A percentile compares a stretch with the other conserved stretches of the same genome.
Conservation (phyloP, 441 rosid genomes). For the Sinapis alba region DNA sequence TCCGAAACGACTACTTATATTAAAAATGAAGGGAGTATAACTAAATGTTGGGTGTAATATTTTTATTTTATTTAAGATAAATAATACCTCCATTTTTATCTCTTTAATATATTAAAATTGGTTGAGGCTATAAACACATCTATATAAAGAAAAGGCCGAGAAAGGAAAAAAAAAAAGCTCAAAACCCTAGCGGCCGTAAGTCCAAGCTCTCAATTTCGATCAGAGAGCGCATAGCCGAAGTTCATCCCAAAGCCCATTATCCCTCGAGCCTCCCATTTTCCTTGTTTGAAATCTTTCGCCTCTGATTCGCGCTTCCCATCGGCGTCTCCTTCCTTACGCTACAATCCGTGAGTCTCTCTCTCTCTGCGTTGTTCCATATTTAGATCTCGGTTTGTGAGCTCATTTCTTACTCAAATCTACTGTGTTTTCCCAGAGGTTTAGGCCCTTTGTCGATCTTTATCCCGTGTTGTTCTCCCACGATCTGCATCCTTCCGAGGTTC, state of each 20-base stretch:
- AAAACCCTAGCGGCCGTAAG: slow-evolving; percentile 40
- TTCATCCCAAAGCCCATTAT: slow-evolving; percentile 35
- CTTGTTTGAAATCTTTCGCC: neutral
- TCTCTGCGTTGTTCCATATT: neutral
- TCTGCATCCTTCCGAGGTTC: neutral
- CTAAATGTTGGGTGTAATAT: too few relatives aligned
- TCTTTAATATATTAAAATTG: neutral
- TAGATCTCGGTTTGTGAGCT: neutral
- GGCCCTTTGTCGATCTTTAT: slow-evolving; percentile 4
- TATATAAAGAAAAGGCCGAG: slow-evolving; percentile 27
- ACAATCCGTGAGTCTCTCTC: neutral
- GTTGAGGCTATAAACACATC: neutral
- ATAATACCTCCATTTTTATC: too few relatives aligned
- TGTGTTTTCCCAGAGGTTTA: too few relatives aligned
- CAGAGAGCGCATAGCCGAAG: slow-evolving; percentile 13
- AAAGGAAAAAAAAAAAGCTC: slow-evolving; percentile 22
- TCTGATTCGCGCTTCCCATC: slow-evolving; percentile 31
- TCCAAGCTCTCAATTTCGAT: slow-evolving; percentile 27
- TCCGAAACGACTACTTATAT: too few relatives aligned
- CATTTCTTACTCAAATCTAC: slow-evolving; percentile 4
- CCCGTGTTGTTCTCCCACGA: neutral
- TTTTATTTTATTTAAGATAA: too few relatives aligned
- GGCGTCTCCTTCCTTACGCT: slow-evolving; percentile 5
- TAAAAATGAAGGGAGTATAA: too few relatives aligned
- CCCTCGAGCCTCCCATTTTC: neutral